Conservation (phyloP, 257 asterid species). For the Ophiorrhiza pumila region DNA sequence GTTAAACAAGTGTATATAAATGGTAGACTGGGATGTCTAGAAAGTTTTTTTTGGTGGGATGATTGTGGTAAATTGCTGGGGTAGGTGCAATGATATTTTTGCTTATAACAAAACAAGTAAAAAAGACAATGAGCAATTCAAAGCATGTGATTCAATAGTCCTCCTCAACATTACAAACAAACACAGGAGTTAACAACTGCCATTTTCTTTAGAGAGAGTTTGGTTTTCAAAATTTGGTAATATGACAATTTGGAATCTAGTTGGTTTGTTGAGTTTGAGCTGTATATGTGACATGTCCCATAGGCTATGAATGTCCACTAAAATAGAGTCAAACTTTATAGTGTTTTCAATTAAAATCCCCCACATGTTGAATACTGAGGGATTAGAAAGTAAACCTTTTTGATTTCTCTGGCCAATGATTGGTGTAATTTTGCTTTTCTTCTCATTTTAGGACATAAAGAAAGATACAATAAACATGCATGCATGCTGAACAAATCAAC, state of each 20-base stretch:
- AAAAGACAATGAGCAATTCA: not conserved
- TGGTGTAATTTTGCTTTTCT: not conserved
- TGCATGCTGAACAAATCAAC: not conserved
- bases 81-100: not conserved
- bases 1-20: not conserved
- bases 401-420: not conserved
- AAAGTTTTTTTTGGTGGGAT: not conserved
- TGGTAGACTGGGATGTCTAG: not conserved
- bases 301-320: not conserved
- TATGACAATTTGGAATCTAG: not conserved
- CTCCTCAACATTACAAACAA: not conserved
- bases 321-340: not conserved
- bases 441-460: not conserved
- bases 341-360: not conserved
- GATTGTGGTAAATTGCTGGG: not conserved
- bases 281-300: too few relatives aligned
- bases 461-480: not conserved
- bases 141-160: not conserved
- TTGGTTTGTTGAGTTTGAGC: not conserved
- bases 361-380: not conserved
- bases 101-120: not conserved
- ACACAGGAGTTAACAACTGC: not conserved
- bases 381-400: not conserved
- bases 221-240: not conserved
- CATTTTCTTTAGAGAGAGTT: not conserved